Percentiles rank a stretch among this genome's conserved stretches.
phyloP scores from a whole-genome alignment of 352 stramenopile species.

The Pythium aquatile region DNA sequence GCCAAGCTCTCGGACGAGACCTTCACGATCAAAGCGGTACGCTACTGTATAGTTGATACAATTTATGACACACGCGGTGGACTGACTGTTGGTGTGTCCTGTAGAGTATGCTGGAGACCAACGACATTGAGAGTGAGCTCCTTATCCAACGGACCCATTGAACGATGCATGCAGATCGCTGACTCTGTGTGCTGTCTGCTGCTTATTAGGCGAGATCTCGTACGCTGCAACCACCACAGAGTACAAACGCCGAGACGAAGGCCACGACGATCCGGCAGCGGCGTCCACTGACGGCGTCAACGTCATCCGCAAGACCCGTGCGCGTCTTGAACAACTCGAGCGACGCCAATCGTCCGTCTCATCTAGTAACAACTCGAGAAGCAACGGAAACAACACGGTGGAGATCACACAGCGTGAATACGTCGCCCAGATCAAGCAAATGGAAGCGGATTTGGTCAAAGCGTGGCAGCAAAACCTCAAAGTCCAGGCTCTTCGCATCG shows the following conservation, averaged over 20 bases:
- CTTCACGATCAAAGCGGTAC: slow-evolving; percentile 75
- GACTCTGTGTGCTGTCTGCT: neutral
- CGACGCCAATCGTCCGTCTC: slow-evolving; percentile 23
- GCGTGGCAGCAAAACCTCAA: slow-evolving; percentile 87
- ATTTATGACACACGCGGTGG: neutral
- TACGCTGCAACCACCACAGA: slow-evolving; percentile 35
- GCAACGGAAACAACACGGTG: slow-evolving; percentile 29
- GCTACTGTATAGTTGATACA: neutral
- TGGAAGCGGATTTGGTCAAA: slow-evolving; percentile 62
- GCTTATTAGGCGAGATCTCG: slow-evolving; percentile 36
- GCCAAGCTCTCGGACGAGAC: slow-evolving; percentile 60
- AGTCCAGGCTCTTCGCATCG: slow-evolving; percentile 85
- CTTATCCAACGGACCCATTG: neutral
- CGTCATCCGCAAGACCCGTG: slow-evolving; percentile 67
- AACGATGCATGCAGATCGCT: neutral
- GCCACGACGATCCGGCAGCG: slow-evolving; percentile 4
- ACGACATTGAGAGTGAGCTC: slow-evolving; percentile 55
- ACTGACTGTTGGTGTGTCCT: slow-evolving; percentile 2
- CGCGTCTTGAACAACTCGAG: slow-evolving; percentile 65
- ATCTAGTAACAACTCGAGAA: slow-evolving; percentile 5
- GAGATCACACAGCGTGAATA: slow-evolving; percentile 87
- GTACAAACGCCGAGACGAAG: slow-evolving; percentile 36
- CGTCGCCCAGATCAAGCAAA: slow-evolving; percentile 67
- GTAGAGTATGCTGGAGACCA: slow-evolving; percentile 71
- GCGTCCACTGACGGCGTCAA: slow-evolving; percentile 30